These are phyloP conservation scores for Fusarium mangiferae DNA, from an alignment of 2,329 filamentous ascomycete genomes.

Conservation along the genomic window DNA sequence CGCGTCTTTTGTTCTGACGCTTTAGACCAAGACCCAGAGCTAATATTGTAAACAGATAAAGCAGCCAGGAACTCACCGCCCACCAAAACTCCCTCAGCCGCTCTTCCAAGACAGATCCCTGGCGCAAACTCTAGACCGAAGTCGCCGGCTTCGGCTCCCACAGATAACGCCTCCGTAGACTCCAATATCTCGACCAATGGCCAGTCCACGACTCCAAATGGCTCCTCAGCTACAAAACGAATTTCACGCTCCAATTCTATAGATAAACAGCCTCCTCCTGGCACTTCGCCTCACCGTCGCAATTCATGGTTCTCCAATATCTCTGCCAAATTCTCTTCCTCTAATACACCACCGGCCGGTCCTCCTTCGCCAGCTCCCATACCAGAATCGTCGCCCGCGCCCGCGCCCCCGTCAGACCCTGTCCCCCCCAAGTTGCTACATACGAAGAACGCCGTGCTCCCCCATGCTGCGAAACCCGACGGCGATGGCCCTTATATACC, in stretches of 20 bases:
- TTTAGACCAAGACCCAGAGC: background rate
- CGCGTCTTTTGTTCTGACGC: background rate
- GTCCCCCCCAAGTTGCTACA: constrained; percentile 61
- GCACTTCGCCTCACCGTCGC: constrained; percentile 62
- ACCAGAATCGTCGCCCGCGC: constrained; percentile 41
- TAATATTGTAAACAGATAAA: constrained; percentile 44
- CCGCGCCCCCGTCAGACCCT: constrained; percentile 50
- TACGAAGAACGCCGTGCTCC: constrained; percentile 68
- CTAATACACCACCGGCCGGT: constrained; percentile 50
- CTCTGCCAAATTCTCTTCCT: constrained; percentile 88
- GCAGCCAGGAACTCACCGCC: constrained; percentile 45
- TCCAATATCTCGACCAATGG: constrained; percentile 31
- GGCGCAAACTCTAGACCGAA: constrained; percentile 43
- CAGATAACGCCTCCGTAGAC: constrained; percentile 34
- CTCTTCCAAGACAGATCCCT: constrained; percentile 49
- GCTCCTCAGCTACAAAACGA: constrained; percentile 39
- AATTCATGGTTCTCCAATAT: constrained; percentile 95
- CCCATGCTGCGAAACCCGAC: constrained; percentile 64
- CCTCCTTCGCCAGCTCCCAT: constrained; percentile 45
- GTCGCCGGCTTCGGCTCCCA: constrained; percentile 42
- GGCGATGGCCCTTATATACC: constrained; percentile 76
- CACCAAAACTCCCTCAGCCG: constrained; percentile 38
- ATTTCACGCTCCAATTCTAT: constrained; percentile 50
- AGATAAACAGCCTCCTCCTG: constrained; percentile 47
- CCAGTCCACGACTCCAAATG: constrained; percentile 41